These are phyloP conservation scores for Exophiala xenobiotica DNA, from an alignment of 2,329 filamentous ascomycete species.

Conservation along the genomic window DNA sequence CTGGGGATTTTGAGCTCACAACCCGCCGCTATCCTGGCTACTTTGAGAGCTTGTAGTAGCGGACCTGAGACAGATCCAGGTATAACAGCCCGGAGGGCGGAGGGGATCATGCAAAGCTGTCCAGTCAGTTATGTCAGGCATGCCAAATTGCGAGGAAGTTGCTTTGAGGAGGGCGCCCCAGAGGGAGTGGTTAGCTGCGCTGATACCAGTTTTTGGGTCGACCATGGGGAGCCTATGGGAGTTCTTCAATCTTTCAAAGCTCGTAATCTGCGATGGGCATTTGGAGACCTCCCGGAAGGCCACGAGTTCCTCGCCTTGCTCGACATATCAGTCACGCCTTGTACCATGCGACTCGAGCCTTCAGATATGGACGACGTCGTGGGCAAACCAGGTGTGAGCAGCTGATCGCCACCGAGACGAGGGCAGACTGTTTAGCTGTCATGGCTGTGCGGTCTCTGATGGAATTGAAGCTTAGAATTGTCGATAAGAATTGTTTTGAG, in stretches of 20 bases:
- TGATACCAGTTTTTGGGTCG: constrained; percentile 11
- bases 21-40: constrained; percentile 6
- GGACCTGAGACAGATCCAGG: constrained; percentile 2
- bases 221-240: constrained; percentile 3
- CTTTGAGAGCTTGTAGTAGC: constrained; percentile 3
- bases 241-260: background rate
- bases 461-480: no score
- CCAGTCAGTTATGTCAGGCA: constrained; percentile 6
- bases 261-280: constrained; percentile 6
- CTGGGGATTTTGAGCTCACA: constrained; percentile 6
- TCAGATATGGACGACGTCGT: no score
- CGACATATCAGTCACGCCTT: background rate
- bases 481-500: no score
- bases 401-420: no score
- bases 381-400: no score
- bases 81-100: background rate
- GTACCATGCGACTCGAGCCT: no score
- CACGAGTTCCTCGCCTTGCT: constrained; percentile 6
- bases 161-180: background rate
- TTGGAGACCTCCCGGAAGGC: constrained; percentile 7
- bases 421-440: no score
- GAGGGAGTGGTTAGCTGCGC: constrained; percentile 6
- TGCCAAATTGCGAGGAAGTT: constrained; percentile 1
- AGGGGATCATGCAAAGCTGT: constrained; percentile 4
- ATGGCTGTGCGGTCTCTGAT: no score